These are phyloP conservation scores for Lasiodiplodia gonubiensis DNA, from an alignment of 2,329 filamentous ascomycete genomes.

Conservation along the genomic window DNA sequence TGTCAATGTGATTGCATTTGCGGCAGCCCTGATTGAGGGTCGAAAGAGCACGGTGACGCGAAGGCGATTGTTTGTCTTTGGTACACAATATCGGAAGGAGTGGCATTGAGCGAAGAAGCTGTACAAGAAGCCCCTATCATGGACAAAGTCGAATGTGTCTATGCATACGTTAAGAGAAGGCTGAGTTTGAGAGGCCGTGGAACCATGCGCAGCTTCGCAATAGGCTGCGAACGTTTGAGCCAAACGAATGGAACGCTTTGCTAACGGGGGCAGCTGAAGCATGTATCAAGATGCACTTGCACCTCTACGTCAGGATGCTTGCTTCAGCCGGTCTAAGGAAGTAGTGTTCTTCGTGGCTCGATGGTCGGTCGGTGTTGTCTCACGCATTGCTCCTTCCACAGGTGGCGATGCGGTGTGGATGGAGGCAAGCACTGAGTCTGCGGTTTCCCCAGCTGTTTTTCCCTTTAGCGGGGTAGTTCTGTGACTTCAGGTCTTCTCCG, in stretches of 20 bases:
- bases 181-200: neutral
- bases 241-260: too few species aligned
- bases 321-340: neutral
- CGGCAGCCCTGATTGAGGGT: neutral
- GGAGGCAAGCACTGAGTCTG: neutral
- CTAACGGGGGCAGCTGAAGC: too few species aligned
- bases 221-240: too few species aligned
- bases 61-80: neutral
- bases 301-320: neutral
- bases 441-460: neutral
- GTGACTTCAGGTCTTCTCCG: neutral
- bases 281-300: too few species aligned
- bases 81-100: neutral
- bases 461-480: neutral
- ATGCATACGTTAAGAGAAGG: neutral
- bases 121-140: neutral
- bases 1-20: neutral
- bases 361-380: neutral
- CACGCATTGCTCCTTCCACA: neutral
- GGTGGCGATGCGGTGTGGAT: neutral
- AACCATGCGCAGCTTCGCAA: neutral
- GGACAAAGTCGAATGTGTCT: neutral
- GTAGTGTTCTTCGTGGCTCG: too few species aligned
- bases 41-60: neutral
- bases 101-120: neutral